Base-by-base conservation (phyloP, 2,329 filamentous ascomycete genomes). In the Colletotrichum orchidophilum region DNA sequence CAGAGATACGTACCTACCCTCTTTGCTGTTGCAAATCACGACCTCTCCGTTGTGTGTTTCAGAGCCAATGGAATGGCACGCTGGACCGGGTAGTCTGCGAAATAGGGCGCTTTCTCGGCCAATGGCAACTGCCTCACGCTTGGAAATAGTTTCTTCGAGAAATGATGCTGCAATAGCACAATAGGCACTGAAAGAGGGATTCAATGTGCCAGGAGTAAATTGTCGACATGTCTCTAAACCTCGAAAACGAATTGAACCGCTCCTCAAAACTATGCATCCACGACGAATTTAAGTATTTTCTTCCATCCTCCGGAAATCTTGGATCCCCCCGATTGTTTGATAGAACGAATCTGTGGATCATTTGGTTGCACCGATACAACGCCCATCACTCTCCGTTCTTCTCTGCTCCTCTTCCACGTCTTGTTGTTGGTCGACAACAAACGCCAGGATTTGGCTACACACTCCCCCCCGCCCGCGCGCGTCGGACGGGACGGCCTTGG, bases 31-130 rank as follows among this genome's bases (percentile, higher is more conserved):
- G 18, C 58, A 49, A 49, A 50, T 54, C 57, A 58, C 64, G 46
- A 58, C 50, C 58, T 58, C 52, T 63, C 52, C 59, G 31, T 29
- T 63, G 63, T 67, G 27, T 49, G 61, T 72, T 72, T 66, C 66
- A 70, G 66, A 9, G 24, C 59, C 59, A 60, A 60, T 63, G 64
- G 31, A 64, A 64, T 63, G 64, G 31, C 29, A 71, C 42, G 63
- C 52, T 58, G 57, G 59, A 2, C 46, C 31, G 39, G 57, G 26
- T 60, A 31, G 39, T 18, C 35, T 33, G 18, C 21, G 24, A 26
- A 59, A 46, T 15, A 27, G 26, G 39, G 55, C 57, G 42, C 33
- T 63, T 49, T 59, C 27, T 62, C 24, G 9, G 33, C 66, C 53
- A 57, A 50, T 29, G 50, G 29, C 50, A 39, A 11, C 8, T 55